Base-by-base conservation (phyloP, 2,329 filamentous ascomycete species). In the Cytospora paraplurivora region DNA sequence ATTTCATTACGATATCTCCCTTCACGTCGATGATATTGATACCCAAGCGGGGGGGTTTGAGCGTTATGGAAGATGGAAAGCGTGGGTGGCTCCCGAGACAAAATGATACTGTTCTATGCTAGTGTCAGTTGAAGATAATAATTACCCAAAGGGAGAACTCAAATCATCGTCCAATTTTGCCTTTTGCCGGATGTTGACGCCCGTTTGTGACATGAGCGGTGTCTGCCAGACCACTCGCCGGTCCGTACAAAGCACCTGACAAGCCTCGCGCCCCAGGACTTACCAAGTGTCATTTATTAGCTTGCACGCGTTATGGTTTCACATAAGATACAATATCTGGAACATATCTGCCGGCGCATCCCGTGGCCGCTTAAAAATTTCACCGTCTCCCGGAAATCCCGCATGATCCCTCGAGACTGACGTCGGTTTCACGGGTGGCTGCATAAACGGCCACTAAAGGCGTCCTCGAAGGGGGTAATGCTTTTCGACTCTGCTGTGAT, bases 1-100 rank as follows among this genome's bases (percentile, higher is more conserved):
- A 37, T 13, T 50, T 58, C 56, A 49, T 49, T 50, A 50, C 32
- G 56, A 27, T 44, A 50, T 47, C 44, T 47, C 27, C 27, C 27
- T 27, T 33, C 51, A 37, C 33, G 34, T 13, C 49, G 57, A 44
- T 17, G 57, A 41, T 44, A 17, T 35, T 52, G 21, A 54, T 35
- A 54, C 49, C 49, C 50, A 44, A 12, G 53, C 17, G 32, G 34
- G 35, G 35, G 33, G 12, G 7, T 15, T 17, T 33, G 41, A 32
- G 17, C n/a, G 33, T 6, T 13, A 37, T 21, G 32, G 19, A 32
- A 47, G 37, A n/a, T 15, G 54, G 55, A 51, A 19, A 32, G 44
- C 44, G 44, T 21, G 11, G n/a, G 44, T 47, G 44, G 44, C n/a
- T 47, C 21, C 7, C 44, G 8, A 12, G 17, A 19, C 17, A 19